Evolutionary conservation across 1,284 basidiomycete genomes (phyloP).

Genomic region (Trametes pubescens): DNA sequence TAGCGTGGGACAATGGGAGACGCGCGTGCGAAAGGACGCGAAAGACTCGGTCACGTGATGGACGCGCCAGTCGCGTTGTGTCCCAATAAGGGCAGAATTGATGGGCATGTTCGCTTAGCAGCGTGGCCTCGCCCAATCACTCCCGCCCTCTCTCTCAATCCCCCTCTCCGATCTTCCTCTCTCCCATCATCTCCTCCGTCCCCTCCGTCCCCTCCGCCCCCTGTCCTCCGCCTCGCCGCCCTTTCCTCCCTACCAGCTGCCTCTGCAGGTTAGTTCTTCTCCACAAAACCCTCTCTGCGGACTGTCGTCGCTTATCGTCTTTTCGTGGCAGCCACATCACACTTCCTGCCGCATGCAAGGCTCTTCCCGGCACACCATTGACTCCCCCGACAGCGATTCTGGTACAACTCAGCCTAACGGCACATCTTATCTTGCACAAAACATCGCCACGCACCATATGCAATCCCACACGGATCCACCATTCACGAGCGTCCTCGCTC

Average conservation of each 20-base stretch:
- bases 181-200: conserved; percentile 25
- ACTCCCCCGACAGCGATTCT: background rate
- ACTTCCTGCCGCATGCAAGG: conserved; percentile 13
- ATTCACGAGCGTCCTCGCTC: conserved; percentile 45
- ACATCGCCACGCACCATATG: background rate
- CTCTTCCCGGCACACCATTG: conserved; percentile 1
- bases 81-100: conserved; percentile 32
- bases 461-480: background rate
- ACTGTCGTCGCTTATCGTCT: conserved; percentile 15
- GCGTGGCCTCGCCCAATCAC: conserved; percentile 15
- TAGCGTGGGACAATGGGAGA: conserved; percentile 15
- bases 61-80: conserved; percentile 35
- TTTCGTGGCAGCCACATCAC: conserved; percentile 12
- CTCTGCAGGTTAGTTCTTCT: conserved; percentile 4
- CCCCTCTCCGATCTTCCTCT: conserved; percentile 14
- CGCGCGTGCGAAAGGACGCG: conserved; percentile 29
- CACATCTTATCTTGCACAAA: background rate
- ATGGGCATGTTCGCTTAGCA: conserved; percentile 31
- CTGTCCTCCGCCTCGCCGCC: conserved; percentile 15
- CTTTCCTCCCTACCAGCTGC: conserved; percentile 4
- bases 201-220: conserved; percentile 20
- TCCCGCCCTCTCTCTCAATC: conserved; percentile 19
- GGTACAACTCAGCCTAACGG: background rate
- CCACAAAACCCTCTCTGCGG: background rate
- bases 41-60: conserved; percentile 38